These are phyloP conservation scores for Solanum tarijense DNA, from an alignment of 257 asterid genomes.

Conservation along the genomic window DNA sequence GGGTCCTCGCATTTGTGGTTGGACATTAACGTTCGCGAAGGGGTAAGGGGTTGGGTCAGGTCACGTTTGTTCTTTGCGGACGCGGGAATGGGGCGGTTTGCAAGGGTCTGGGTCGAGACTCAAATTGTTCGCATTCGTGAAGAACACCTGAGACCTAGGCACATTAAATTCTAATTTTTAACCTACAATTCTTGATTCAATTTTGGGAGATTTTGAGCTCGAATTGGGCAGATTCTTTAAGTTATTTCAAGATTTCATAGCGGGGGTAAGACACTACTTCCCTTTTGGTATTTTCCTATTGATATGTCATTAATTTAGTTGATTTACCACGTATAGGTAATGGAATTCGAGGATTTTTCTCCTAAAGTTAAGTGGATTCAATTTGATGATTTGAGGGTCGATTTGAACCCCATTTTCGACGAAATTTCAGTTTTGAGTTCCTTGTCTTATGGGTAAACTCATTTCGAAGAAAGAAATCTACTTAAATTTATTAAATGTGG, in stretches of 20 bases:
- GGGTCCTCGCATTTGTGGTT: not conserved
- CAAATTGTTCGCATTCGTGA: not conserved
- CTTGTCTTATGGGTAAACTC: not conserved
- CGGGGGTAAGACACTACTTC: not conserved
- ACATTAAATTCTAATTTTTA: not conserved
- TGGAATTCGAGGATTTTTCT: not conserved
- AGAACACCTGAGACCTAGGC: not conserved
- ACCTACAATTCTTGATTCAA: not conserved
- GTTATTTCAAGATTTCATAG: not conserved
- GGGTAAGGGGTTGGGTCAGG: not conserved
- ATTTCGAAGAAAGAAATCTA: not conserved
- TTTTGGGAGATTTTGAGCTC: not conserved
- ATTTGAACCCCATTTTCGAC: not conserved
- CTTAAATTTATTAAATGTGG: not conserved
- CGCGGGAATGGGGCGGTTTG: not conserved
- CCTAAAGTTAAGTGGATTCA: not conserved
- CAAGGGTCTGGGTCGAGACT: not conserved
- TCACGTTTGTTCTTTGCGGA: not conserved
- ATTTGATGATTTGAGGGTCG: not conserved
- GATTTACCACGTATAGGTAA: not conserved
- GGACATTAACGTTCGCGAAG: not conserved
- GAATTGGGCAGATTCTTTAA: not conserved
- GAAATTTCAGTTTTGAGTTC: not conserved
- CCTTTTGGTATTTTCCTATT: not conserved
- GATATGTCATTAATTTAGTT: not conserved